These are phyloP conservation scores for Starmerella khaoyaiensis DNA, from an alignment of 805 yeast species.

Conservation along the genomic window DNA sequence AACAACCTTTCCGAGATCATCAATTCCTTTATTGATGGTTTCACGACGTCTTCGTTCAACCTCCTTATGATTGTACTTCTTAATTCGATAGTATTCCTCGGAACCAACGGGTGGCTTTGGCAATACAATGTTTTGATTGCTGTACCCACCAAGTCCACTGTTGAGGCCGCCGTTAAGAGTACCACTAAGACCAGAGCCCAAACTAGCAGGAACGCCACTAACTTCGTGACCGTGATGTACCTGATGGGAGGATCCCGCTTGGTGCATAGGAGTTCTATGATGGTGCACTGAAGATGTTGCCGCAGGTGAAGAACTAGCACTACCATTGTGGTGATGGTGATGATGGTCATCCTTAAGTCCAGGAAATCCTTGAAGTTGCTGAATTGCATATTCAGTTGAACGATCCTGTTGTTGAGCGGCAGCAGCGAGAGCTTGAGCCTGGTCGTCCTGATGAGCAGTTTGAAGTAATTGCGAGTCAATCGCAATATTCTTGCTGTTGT, in stretches of 20 bases:
- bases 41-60: slow-evolving; percentile 26
- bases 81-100: slow-evolving; percentile 69
- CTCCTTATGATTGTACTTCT: slow-evolving; percentile 72
- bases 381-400: slow-evolving; percentile 20
- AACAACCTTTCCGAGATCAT: slow-evolving; percentile 36
- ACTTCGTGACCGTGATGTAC: not conserved
- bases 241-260: not conserved
- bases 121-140: slow-evolving; percentile 4
- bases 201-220: too few relatives aligned
- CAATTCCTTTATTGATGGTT: slow-evolving; percentile 29
- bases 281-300: too few relatives aligned
- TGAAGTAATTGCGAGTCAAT: slow-evolving; percentile 19
- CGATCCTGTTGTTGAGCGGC: slow-evolving; percentile 20
- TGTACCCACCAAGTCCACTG: slow-evolving; percentile 7
- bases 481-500: slow-evolving; percentile 18
- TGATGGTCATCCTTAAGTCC: slow-evolving; percentile 16
- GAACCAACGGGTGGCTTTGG: slow-evolving; percentile 56
- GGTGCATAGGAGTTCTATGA: too few relatives aligned
- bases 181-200: not conserved
- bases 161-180: slow-evolving; percentile 7
- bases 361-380: slow-evolving; percentile 19
- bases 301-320: too few relatives aligned
- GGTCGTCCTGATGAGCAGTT: slow-evolving; percentile 18
- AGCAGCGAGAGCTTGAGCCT: slow-evolving; percentile 19
- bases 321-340: slow-evolving; percentile 4